phyloP scores from a whole-genome alignment of 257 asterid genomes.

The Solanum virginianum region DNA sequence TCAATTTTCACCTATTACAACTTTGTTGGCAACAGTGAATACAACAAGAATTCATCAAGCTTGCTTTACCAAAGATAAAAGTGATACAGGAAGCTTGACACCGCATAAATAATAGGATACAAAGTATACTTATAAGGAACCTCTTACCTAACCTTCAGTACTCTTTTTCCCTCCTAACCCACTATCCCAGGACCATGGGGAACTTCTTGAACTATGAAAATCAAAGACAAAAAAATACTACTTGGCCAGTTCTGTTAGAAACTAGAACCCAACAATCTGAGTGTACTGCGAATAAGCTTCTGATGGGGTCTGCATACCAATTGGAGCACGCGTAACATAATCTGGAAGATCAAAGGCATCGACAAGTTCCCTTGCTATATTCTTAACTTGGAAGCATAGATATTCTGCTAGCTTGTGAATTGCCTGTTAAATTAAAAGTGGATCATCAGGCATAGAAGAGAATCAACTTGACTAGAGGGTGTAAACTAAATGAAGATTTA shows the following conservation, averaged over 20 bases:
- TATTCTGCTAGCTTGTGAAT: conserved; percentile 86
- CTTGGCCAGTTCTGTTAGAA: background rate
- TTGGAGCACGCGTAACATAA: conserved; percentile 83
- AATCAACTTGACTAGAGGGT: background rate
- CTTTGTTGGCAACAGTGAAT: background rate
- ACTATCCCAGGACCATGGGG: background rate
- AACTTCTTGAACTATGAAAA: background rate
- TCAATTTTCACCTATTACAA: background rate
- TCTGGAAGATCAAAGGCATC: conserved; percentile 96
- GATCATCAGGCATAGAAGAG: background rate
- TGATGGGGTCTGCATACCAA: conserved; percentile 65
- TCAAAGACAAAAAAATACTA: background rate
- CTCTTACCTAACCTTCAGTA: background rate
- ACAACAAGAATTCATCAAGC: background rate
- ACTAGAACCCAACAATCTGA: conserved; percentile 63
- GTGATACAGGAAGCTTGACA: background rate
- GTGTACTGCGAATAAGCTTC: conserved; percentile 72
- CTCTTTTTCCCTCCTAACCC: background rate
- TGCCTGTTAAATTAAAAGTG: conserved; percentile 40
- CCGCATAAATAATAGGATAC: background rate
- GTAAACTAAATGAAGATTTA: background rate
- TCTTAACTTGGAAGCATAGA: conserved; percentile 81
- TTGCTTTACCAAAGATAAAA: background rate
- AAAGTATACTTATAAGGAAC: background rate
- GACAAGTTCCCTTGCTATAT: conserved; percentile 67